These are phyloP conservation scores for Ambrosiella xylebori DNA, from an alignment of 2,329 filamentous ascomycete genomes.

Conservation along the genomic window DNA sequence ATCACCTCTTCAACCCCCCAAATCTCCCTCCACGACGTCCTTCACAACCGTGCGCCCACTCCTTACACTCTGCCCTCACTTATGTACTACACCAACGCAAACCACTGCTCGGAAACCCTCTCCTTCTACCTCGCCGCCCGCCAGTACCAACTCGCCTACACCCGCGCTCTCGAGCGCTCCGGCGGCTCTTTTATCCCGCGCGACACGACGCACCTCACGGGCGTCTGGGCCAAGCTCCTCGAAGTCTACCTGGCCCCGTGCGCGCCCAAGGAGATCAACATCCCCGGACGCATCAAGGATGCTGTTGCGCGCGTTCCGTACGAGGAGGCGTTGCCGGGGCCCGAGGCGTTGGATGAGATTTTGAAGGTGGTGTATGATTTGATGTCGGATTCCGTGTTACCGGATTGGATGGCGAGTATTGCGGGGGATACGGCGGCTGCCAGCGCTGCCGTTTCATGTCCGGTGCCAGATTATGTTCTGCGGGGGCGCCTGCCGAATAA, in stretches of 20 bases:
- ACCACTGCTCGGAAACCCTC: constrained; percentile 88
- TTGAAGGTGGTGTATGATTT: constrained; percentile 82
- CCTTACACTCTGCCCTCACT: constrained; percentile 87
- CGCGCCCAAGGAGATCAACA: constrained; percentile 73
- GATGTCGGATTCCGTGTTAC: constrained; percentile 88
- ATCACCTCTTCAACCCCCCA: constrained; percentile 17
- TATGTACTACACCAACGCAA: constrained; percentile 91
- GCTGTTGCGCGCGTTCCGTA: neutral
- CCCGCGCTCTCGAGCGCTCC: constrained; percentile 21
- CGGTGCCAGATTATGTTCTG: neutral
- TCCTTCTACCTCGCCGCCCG: constrained; percentile 94
- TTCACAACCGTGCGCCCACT: constrained; percentile 67
- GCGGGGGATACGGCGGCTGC: too few relatives aligned
- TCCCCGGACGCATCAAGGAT: constrained; percentile 73
- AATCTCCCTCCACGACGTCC: constrained; percentile 60
- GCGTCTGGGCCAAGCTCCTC: constrained; percentile 74
- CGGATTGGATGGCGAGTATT: neutral
- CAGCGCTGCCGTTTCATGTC: neutral
- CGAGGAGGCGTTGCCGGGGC: constrained; percentile 45
- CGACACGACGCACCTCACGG: constrained; percentile 49
- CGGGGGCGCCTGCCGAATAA: neutral
- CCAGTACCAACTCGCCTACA: constrained; percentile 51
- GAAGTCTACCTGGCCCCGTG: constrained; percentile 81
- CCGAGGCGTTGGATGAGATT: constrained; percentile 62
- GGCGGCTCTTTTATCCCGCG: constrained; percentile 22